Conservation (phyloP, 2,329 filamentous ascomycete species). For the Hawksworthiomyces lignivorus region DNA sequence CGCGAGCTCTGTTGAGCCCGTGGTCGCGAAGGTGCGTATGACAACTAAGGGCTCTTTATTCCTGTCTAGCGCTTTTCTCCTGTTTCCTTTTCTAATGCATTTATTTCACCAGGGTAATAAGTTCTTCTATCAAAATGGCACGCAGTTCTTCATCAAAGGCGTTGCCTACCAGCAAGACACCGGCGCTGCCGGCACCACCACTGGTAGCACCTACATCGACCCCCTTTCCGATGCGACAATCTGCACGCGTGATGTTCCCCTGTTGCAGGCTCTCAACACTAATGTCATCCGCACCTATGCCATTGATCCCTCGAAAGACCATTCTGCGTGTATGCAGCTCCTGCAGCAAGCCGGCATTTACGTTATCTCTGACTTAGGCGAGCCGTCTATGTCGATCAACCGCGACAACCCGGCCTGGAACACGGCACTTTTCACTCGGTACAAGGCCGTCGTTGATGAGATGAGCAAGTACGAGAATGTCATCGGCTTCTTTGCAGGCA, state of each 20-base stretch:
- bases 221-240: constrained; percentile 64
- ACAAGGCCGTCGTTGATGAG: constrained; percentile 75
- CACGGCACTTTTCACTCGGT: constrained; percentile 67
- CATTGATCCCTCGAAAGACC: constrained; percentile 70
- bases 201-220: constrained; percentile 59
- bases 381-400: constrained; percentile 78
- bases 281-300: constrained; percentile 96
- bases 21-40: constrained; percentile 58
- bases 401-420: constrained; percentile 74
- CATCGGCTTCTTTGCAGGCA: constrained; percentile 96
- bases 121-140: constrained; percentile 77
- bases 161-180: constrained; percentile 89
- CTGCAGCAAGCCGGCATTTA: constrained; percentile 87
- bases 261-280: constrained; percentile 69
- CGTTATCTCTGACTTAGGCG: constrained; percentile 81
- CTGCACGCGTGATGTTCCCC: constrained; percentile 81
- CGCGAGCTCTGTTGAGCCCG: constrained; percentile 40
- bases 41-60: not conserved
- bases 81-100: not conserved
- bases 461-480: constrained; percentile 81
- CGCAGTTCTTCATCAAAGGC: constrained; percentile 74
- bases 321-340: constrained; percentile 76
- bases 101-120: constrained; percentile 21
- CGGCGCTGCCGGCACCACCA: constrained; percentile 46
- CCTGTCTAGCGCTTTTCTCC: not conserved